Percentiles rank a stretch among this genome's conserved stretches.
These are phyloP conservation scores for Eimeria maxima DNA, from an alignment of 169 alveolate species.

Conservation along the genomic window DNA sequence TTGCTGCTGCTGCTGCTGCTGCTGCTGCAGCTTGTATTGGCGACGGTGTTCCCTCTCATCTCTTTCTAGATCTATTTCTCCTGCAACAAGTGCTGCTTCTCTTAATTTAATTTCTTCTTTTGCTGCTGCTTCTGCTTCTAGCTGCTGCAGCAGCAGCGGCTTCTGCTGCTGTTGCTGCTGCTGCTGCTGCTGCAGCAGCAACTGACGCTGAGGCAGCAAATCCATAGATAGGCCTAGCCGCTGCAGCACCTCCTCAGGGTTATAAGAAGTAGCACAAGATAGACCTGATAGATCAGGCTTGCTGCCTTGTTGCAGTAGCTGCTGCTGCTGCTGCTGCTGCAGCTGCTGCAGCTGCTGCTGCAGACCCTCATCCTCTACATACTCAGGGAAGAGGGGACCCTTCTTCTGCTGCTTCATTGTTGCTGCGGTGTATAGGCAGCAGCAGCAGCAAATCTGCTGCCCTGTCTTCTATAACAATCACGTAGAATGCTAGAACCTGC, in stretches of 20 bases:
- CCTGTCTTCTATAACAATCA: not conserved
- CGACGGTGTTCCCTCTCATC: conserved; percentile 76
- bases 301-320: not conserved
- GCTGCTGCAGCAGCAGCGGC: conserved; percentile 46
- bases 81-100: conserved; percentile 45
- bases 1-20: conserved; percentile 72
- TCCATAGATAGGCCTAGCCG: conserved; percentile 20
- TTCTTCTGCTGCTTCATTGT: conserved; percentile 3
- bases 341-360: conserved; percentile 11
- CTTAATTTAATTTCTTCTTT: not conserved
- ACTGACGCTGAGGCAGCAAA: conserved; percentile 23
- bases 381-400: conserved; percentile 14
- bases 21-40: conserved; percentile 50
- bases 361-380: conserved; percentile 1
- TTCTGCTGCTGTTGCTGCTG: conserved; percentile 55
- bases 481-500: not conserved
- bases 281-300: not conserved
- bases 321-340: conserved; percentile 27
- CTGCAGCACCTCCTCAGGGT: conserved; percentile 30
- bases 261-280: conserved; percentile 34
- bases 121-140: conserved; percentile 47
- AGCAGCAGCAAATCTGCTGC: not conserved
- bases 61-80: conserved; percentile 46
- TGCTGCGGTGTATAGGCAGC: not conserved
- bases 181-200: conserved; percentile 51